Base-by-base conservation (phyloP, 2,329 filamentous ascomycete species). In the Venturia nashicola region DNA sequence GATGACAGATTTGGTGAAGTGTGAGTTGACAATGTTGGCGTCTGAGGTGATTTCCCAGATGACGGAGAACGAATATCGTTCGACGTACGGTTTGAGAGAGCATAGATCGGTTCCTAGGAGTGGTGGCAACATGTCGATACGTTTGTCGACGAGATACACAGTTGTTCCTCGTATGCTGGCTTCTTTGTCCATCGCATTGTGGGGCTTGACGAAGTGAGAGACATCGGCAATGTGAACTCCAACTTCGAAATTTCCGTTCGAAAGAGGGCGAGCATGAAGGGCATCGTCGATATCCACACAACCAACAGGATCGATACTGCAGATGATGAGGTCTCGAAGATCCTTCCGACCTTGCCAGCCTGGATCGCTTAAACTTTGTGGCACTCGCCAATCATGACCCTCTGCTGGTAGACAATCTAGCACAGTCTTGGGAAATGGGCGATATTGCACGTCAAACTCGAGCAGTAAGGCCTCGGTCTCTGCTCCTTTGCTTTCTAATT, bases 251-350 rank as follows among this genome's bases (percentile, higher is more conserved):
- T 97, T 97, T 54, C 95, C 94, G 70, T 97, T 97, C 0, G 91
- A 87, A 27, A 99, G 78, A 61, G 83, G 81, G 66, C 86, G 83
- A 7, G 94, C 92, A 75, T 99, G 95, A 7, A 99, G 83, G 20
- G 94, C 94, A 76, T 99, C 95, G 71, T 99, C 94, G 65, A 99
- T 99, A 79, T 99, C 94, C 71, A 97, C 93, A 75, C 94, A 99
- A 1, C 92, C 92, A 39, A 91, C 85, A 60, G 94, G 94, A 73
- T 99, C 94, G 71, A 99, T 99, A 76, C 93, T 97, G 82, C 94
- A 99, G 67, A 99, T 90, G 54, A 96, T 81, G 14, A 97, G 83
- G 68, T 87, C 86, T 68, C 94, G 84, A 48, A 97, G 82, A 78
- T 99, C 94, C 70, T 86, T 83, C 67, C 94, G 83, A 68, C 88